These are phyloP conservation scores for Chlamydomonas incerta DNA, from an alignment of 139 green algal species.

Conservation along the genomic window DNA sequence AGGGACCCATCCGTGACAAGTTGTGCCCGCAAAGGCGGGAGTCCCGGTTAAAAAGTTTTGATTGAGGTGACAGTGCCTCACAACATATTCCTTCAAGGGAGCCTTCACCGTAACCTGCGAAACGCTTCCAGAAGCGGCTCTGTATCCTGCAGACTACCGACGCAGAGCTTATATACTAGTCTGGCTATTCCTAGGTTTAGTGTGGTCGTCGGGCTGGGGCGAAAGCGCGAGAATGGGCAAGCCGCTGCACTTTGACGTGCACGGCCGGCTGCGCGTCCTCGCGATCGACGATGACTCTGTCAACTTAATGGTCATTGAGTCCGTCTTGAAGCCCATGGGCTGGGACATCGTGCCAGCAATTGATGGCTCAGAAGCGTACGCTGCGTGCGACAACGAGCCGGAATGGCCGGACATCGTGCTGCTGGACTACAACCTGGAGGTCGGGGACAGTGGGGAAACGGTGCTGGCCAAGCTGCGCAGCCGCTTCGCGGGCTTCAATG, in stretches of 20 bases:
- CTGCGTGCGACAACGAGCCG: slow-evolving; percentile 11
- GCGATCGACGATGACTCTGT: slow-evolving; percentile 58
- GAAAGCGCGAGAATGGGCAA: slow-evolving; percentile 6
- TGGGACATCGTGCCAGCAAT: slow-evolving; percentile 52
- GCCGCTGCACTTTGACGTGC: slow-evolving; percentile 33
- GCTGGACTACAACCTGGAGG: slow-evolving; percentile 56
- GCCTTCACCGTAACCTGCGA: no score
- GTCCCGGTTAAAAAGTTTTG: no score
- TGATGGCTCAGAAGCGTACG: slow-evolving; percentile 50
- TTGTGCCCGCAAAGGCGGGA: no score
- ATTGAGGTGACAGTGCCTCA: no score
- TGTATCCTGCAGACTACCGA: no score
- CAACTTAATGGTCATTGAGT: slow-evolving; percentile 64
- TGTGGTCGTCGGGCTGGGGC: background rate
- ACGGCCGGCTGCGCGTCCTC: slow-evolving; percentile 47
- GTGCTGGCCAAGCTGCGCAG: slow-evolving; percentile 38
- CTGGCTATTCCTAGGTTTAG: no score
- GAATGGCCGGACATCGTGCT: slow-evolving; percentile 60
- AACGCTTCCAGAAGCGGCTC: no score
- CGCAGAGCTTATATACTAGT: no score
- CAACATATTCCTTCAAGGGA: no score
- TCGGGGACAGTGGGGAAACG: slow-evolving; percentile 51
- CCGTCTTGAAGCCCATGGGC: slow-evolving; percentile 39
- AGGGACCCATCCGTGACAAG: no score
- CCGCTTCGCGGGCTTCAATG: slow-evolving; percentile 16